These are phyloP conservation scores for Vitis riparia DNA, from an alignment of 164 flowering plant genomes.

Conservation along the genomic window DNA sequence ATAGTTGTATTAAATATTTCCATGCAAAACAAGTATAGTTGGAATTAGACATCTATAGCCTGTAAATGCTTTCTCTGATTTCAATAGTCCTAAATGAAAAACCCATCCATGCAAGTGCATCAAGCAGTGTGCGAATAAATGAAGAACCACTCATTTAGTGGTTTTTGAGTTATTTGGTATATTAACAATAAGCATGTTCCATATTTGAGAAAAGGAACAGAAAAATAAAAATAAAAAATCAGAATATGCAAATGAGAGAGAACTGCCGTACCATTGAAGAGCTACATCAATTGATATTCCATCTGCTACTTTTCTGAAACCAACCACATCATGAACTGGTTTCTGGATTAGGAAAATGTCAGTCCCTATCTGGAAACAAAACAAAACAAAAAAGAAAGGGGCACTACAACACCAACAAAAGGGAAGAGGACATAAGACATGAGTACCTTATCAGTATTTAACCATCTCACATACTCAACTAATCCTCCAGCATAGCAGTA, in stretches of 20 bases:
- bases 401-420: not conserved
- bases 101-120: not conserved
- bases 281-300: constrained; percentile 80
- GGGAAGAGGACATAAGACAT: not conserved
- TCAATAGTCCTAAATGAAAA: not conserved
- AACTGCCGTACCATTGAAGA: constrained; percentile 70
- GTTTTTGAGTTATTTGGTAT: not conserved
- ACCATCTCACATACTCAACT: constrained; percentile 90
- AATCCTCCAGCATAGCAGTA: constrained; percentile 91
- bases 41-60: not conserved
- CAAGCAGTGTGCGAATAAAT: not conserved
- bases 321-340: constrained; percentile 83
- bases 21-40: too few relatives aligned
- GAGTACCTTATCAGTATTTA: constrained; percentile 82
- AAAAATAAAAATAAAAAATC: not conserved
- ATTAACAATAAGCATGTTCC: not conserved
- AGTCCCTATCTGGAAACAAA: constrained; percentile 1
- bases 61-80: not conserved
- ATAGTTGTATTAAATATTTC: not conserved
- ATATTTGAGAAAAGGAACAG: not conserved
- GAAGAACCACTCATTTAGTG: not conserved
- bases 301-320: constrained; percentile 67
- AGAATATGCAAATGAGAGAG: not conserved
- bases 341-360: constrained; percentile 49
- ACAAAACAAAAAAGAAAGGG: not conserved